Evolutionary conservation across 345 rosid genomes (phyloP).

Genomic region (Sisymbrium altissimum): DNA sequence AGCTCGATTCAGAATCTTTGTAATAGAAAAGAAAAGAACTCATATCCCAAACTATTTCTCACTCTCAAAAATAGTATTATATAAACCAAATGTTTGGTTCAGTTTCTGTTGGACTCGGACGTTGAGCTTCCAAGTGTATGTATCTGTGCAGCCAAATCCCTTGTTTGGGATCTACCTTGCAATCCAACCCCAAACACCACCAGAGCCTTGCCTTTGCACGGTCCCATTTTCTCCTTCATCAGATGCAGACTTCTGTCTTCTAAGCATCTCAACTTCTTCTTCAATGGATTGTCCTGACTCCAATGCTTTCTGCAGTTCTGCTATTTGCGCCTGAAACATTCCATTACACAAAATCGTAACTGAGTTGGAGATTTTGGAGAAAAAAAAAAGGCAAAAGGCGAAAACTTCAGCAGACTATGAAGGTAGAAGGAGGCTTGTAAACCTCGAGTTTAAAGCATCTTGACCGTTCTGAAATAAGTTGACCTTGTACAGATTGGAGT

Average conservation of each 20-base stretch:
- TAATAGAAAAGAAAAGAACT: neutral
- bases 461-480: conserved; percentile 85
- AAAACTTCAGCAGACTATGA: conserved; percentile 7
- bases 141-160: neutral
- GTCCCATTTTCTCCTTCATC: conserved; percentile 61
- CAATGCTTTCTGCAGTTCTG: conserved; percentile 75
- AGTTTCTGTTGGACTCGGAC: neutral
- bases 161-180: conserved; percentile 38
- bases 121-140: conserved; percentile 2
- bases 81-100: neutral
- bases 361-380: neutral
- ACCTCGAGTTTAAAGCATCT: conserved; percentile 99
- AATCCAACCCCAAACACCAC: conserved; percentile 81
- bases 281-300: conserved; percentile 71
- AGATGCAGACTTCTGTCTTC: conserved; percentile 66
- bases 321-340: conserved; percentile 75
- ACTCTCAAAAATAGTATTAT: conserved; percentile 15
- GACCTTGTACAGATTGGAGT: conserved; percentile 88
- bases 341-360: neutral
- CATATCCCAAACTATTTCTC: neutral
- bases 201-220: conserved; percentile 66
- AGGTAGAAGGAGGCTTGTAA: neutral
- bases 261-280: conserved; percentile 75
- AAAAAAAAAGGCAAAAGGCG: neutral
- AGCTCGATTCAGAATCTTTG: conserved; percentile 6